Percentiles rank a stretch among this genome's conserved stretches.
Conservation (phyloP, 176 grass and related monocot species). For the Paspalum notatum region DNA sequence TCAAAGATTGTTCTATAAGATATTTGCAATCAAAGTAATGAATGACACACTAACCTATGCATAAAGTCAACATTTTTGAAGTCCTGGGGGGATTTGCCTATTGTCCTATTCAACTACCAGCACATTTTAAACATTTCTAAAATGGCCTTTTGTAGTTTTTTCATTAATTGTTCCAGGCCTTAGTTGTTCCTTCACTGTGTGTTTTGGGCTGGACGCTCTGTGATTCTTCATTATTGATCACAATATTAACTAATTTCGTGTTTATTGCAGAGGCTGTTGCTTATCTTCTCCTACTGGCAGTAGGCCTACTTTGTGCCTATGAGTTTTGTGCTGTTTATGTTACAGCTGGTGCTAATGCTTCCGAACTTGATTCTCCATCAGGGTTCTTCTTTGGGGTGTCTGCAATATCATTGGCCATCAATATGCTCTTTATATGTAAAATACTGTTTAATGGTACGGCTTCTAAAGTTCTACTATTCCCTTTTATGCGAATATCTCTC, state of each 20-base stretch:
- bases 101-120: constrained; percentile 16
- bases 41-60: neutral
- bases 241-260: constrained; percentile 37
- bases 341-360: constrained; percentile 79
- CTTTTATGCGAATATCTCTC: constrained; percentile 8
- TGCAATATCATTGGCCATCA: constrained; percentile 94
- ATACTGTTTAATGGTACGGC: constrained; percentile 94
- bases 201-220: neutral
- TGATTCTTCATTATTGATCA: constrained; percentile 37
- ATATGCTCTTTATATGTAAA: constrained; percentile 99
- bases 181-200: constrained; percentile 25
- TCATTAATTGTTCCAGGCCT: constrained; percentile 20
- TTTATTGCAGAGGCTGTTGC: constrained; percentile 88
- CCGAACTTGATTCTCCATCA: constrained; percentile 89
- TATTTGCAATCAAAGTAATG: constrained; percentile 12
- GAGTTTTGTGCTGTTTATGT: constrained; percentile 98
- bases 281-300: constrained; percentile 94
- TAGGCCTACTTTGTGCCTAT: constrained; percentile 88
- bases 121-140: neutral
- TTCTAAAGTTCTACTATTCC: constrained; percentile 9
- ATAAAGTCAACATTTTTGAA: constrained; percentile 25
- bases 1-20: constrained; percentile 19
- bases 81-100: neutral
- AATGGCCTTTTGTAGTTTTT: neutral
- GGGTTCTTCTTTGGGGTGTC: constrained; percentile 98